Percentiles rank a stretch among this genome's conserved stretches.
These are phyloP conservation scores for Tardiomyces depauwii DNA, from an alignment of 1,139 yeast genomes.

Conservation along the genomic window DNA sequence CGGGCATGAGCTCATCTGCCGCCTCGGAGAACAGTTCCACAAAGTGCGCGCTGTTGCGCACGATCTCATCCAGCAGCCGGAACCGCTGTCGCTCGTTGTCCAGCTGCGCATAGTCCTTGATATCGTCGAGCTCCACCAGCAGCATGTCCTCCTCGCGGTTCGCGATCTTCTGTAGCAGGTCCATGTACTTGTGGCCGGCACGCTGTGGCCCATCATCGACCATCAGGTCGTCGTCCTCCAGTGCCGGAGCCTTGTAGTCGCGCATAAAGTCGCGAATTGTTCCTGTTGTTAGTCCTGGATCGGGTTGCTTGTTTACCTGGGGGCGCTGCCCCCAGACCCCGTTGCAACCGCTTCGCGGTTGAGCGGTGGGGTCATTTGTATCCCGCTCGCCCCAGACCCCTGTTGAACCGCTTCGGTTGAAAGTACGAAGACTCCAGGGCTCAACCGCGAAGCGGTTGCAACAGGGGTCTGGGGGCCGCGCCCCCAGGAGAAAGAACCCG, in stretches of 20 bases:
- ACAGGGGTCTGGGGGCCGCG: too few species aligned
- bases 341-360: too few species aligned
- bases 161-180: constrained; percentile 65
- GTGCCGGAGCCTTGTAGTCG: constrained; percentile 29
- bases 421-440: too few species aligned
- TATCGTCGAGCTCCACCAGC: constrained; percentile 73
- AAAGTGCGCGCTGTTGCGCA: constrained; percentile 67
- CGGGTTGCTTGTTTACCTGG: neutral
- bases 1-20: constrained; percentile 76
- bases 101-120: constrained; percentile 50
- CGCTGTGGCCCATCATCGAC: constrained; percentile 1
- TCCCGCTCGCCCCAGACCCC: too few species aligned
- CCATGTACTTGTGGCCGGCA: constrained; percentile 56
- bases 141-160: constrained; percentile 67
- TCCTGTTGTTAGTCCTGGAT: constrained; percentile 24
- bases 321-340: too few species aligned
- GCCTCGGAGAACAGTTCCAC: constrained; percentile 64
- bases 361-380: too few species aligned
- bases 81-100: constrained; percentile 20
- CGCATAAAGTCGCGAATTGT: constrained; percentile 35
- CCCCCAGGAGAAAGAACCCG: too few species aligned
- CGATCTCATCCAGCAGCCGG: constrained; percentile 44
- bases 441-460: too few species aligned
- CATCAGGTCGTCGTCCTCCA: constrained; percentile 7
- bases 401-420: too few species aligned